These are phyloP conservation scores for Conoideocrella luteorostrata DNA, from an alignment of 2,329 filamentous ascomycete genomes.

Conservation along the genomic window DNA sequence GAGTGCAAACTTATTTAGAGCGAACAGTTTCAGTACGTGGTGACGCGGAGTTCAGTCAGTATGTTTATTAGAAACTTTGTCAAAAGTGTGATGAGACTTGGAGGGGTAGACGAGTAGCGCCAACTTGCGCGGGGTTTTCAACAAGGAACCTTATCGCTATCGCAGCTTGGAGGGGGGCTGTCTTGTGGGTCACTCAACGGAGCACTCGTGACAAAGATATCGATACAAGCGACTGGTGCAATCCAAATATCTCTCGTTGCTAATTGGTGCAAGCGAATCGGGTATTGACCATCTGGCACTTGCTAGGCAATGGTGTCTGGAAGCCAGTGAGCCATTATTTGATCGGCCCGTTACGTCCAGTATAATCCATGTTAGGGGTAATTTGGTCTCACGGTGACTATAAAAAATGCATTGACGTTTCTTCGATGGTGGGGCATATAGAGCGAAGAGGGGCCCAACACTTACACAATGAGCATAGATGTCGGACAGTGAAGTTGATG, in stretches of 20 bases:
- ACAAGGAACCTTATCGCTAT: too few relatives aligned
- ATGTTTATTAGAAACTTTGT: neutral
- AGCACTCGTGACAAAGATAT: neutral
- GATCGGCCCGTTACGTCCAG: conserved; percentile 7
- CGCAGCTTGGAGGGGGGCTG: conserved; percentile 4
- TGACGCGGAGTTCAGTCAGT: neutral
- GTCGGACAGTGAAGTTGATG: neutral
- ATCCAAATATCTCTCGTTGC: conserved; percentile 6
- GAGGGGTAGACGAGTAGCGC: conserved; percentile 1
- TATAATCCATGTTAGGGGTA: neutral
- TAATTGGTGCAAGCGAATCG: conserved; percentile 4
- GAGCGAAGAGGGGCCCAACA: conserved; percentile 10
- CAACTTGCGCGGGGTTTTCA: conserved; percentile 5
- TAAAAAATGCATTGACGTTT: neutral
- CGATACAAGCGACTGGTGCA: neutral
- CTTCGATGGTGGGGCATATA: conserved; percentile 3
- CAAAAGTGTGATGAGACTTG: neutral
- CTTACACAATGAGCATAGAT: conserved; percentile 2
- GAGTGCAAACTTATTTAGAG: neutral
- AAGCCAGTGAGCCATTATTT: conserved; percentile 9
- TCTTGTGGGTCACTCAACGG: conserved; percentile 4
- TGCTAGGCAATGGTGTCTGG: neutral
- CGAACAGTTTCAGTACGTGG: neutral
- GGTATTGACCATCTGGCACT: conserved; percentile 1
- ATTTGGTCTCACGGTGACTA: neutral